phyloP scores from a whole-genome alignment of 2,329 filamentous ascomycete species.

The Pyrenochaeta sp. region DNA sequence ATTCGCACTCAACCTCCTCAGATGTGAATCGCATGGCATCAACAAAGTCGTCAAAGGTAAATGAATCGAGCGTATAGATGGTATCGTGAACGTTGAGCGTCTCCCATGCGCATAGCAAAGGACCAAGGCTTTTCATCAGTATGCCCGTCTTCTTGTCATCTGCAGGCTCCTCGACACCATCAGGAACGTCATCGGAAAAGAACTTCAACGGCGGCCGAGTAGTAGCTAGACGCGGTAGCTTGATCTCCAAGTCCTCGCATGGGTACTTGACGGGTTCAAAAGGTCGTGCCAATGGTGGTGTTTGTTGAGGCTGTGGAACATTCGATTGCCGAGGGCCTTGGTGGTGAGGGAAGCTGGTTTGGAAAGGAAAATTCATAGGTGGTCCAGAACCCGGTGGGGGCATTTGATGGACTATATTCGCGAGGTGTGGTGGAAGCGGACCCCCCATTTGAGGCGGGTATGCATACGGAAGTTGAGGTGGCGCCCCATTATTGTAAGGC shows the following conservation, averaged over 20 bases:
- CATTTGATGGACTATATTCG: conserved; percentile 28
- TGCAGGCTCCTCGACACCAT: conserved; percentile 48
- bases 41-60: conserved; percentile 96
- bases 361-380: conserved; percentile 35
- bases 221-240: conserved; percentile 68
- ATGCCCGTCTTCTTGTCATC: conserved; percentile 62
- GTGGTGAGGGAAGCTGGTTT: conserved; percentile 56
- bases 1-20: conserved; percentile 77
- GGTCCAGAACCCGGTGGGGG: conserved; percentile 27
- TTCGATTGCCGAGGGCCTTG: conserved; percentile 48
- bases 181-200: conserved; percentile 69
- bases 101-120: conserved; percentile 91
- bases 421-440: conserved; percentile 29
- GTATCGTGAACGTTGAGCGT: conserved; percentile 98
- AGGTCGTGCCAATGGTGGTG: conserved; percentile 60
- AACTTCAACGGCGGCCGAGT: conserved; percentile 81
- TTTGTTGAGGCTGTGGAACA: conserved; percentile 51
- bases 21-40: conserved; percentile 84
- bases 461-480: neutral
- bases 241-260: conserved; percentile 89
- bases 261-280: conserved; percentile 83
- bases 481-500: conserved; percentile 13
- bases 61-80: conserved; percentile 92
- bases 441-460: conserved; percentile 2
- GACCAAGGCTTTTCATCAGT: conserved; percentile 83